Conservation (phyloP, 192 early-diverging fungal genomes). For the Entomortierella parvispora region DNA sequence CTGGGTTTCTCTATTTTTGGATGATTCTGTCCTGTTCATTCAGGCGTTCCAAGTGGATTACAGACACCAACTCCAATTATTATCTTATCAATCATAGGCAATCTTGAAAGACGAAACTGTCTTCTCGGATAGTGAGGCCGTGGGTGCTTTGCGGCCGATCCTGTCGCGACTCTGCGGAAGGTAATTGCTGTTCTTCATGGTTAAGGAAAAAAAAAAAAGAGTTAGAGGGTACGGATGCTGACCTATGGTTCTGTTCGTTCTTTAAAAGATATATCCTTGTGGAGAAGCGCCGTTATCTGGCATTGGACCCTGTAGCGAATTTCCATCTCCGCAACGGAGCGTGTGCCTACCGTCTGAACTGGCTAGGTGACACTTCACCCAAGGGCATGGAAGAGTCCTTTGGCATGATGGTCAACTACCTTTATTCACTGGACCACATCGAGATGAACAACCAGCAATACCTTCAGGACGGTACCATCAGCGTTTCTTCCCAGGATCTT, state of each 20-base stretch:
- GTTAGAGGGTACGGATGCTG: not conserved
- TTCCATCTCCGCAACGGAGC: conserved; percentile 97
- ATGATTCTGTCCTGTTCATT: not conserved
- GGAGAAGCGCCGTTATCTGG: conserved; percentile 73
- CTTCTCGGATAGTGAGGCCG: conserved; percentile 25
- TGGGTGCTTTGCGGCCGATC: conserved; percentile 61
- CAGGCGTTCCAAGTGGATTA: not conserved
- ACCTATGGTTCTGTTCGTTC: not conserved
- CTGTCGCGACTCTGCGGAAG: conserved; percentile 68
- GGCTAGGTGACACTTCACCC: conserved; percentile 85
- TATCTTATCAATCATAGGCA: conserved; percentile 15
- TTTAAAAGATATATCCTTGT: conserved; percentile 66
- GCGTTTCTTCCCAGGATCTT: conserved; percentile 38
- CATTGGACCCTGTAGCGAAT: conserved; percentile 93
- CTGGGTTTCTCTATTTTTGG: not conserved
- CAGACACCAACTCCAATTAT: not conserved
- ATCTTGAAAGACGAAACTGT: conserved; percentile 16
- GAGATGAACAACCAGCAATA: conserved; percentile 88
- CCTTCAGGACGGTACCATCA: conserved; percentile 70
- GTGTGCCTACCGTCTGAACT: conserved; percentile 87
- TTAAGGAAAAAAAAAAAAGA: not conserved
- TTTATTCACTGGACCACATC: conserved; percentile 79
- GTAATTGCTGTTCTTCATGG: conserved; percentile 29
- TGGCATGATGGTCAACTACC: conserved; percentile 96
- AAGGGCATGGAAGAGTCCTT: conserved; percentile 85